Base-by-base conservation (phyloP, 345 rosid genomes). In the Arabidopsis suecica region DNA sequence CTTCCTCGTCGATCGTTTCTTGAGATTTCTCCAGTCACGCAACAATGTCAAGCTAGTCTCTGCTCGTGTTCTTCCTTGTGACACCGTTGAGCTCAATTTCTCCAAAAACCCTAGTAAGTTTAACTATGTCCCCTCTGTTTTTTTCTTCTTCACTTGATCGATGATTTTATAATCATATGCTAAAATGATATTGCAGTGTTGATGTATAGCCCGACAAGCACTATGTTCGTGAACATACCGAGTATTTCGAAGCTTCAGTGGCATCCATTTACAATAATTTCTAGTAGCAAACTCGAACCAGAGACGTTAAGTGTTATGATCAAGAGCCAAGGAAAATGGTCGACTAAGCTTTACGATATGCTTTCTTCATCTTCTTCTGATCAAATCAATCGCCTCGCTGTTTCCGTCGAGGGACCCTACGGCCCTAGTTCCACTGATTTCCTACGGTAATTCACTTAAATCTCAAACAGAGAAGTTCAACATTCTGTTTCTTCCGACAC, bases 201-300 rank as follows among this genome's bases (percentile, higher is more conserved):
- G 83, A 77, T 48, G 37, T 91, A 88, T 67, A 86, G 82, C 67
- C 84, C 96, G 10, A 85, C 90, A 0, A 94, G 97, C 79, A 78
- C 79, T 32, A 0, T 90, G 83, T 90, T 88, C 69, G 20, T 94
- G 28, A 94, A 87, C 66, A 86, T 94, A 53, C 97, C 95, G 3
- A 70, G 83, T 64, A 82, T 93, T 68, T 93, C 97, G 5, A 89
- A 75, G 83, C 74, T 88, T 68, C 96, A 93, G 23, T 93, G 98
- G 98, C 98, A 93, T 82, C 98, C 98, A 1, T 93, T 87, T 75
- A 88, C 96, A 8, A 79, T 94, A 48, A 80, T 76, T 58, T 94
- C 97, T 4, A 90, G 80, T 44, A 85, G 95, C 74, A 87, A 82
- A 62, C 77, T 89, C 68, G 97, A 93, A 45, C 74, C 84, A 34